Evolutionary conservation across 495 filamentous ascomycete species (phyloP), one percentile per base, ranked within the genome.

Genomic region (Penicillium robsamsonii): DNA sequence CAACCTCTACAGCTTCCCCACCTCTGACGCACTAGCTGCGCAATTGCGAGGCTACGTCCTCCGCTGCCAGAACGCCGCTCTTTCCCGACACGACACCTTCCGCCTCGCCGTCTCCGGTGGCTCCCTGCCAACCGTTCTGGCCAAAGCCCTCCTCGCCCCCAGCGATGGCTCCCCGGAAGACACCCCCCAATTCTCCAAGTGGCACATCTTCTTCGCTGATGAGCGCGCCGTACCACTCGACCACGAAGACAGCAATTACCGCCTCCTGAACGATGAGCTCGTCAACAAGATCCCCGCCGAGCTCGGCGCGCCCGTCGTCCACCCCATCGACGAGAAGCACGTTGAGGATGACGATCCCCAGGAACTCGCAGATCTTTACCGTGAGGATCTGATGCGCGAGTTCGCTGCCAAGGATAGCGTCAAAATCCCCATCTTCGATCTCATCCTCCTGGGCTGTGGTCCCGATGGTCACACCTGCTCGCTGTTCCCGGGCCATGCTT

Each of bases 171-270:
- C 70, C 33, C 69, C 75, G 11, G 85, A 86, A 25, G 86, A 90
- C 56, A 77, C 74, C 8, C 72, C 91, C 53, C 77, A 86, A 60
- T 97, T 93, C 79, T 77, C 79, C 66, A 91, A 89, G 67, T 98
- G 94, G 94, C 88, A 97, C 62, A 88, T 98, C 68, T 98, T 97
- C 82, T 97, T 96, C 74, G 93, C 93, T 59, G 94, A 98, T 64
- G 94, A 98, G 81, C 90, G 94, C 61, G 87, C 87, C 27, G 95
- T 98, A 29, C 90, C 95, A 10, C 86, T 97, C 62, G 84, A 92
- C 69, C 86, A 97, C 73, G 78, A 80, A 44, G 95, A 98, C 75
- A 96, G 91, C 77, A 98, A 97, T 76, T 96, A 97, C 74, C 83
- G 75, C 42, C 83, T 96, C 8, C 70, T 98, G 58, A 92, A 96